Conservation (phyloP, 192 early-diverging fungal genomes). For the Dissophora ornata region DNA sequence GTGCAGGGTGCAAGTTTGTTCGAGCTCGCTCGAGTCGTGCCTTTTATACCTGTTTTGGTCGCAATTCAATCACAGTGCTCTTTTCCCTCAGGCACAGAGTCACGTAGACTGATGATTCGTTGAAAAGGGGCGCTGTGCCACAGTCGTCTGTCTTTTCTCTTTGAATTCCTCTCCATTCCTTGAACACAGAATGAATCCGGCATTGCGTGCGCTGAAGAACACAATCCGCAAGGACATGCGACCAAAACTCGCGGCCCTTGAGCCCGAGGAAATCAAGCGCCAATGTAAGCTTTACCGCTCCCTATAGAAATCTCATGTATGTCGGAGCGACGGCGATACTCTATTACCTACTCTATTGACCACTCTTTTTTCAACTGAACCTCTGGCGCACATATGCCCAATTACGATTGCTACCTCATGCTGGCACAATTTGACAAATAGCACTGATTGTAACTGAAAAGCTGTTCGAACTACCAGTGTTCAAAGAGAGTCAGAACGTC, state of each 20-base stretch:
- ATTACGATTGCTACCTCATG: not conserved
- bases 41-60: too few relatives aligned
- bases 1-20: too few relatives aligned
- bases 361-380: not conserved
- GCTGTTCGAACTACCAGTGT: constrained; percentile 44
- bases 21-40: too few relatives aligned
- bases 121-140: not conserved
- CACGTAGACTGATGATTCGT: too few relatives aligned
- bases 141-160: not conserved
- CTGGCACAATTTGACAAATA: not conserved
- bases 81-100: too few relatives aligned
- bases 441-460: constrained; percentile 53
- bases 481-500: constrained; percentile 55
- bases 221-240: constrained; percentile 53
- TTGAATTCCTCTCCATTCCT: not conserved
- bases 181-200: constrained; percentile 32
- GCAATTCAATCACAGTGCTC: too few relatives aligned
- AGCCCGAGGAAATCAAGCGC: constrained; percentile 38
- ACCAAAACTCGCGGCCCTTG: constrained; percentile 20
- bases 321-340: not conserved
- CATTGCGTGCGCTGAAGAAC: constrained; percentile 42
- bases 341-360: not conserved
- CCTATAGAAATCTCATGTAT: too few relatives aligned
- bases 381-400: not conserved
- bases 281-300: constrained; percentile 28